Evolutionary conservation across 805 yeast genomes (phyloP).

Genomic region (Ogataea pini): DNA sequence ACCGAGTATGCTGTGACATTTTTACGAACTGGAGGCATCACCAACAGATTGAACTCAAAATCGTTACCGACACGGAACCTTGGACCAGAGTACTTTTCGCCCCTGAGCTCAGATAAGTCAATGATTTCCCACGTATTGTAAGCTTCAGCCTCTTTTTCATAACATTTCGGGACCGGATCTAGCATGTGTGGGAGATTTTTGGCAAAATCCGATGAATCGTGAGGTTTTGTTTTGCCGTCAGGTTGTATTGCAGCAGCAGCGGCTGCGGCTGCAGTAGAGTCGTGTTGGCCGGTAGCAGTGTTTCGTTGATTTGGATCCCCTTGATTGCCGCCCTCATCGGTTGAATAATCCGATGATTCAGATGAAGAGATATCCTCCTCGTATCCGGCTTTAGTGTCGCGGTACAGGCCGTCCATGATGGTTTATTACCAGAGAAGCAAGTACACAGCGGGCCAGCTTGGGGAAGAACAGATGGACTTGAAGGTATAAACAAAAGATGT

Average conservation of each 20-base stretch:
- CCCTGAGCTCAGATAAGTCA: slow-evolving; percentile 34
- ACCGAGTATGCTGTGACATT: slow-evolving; percentile 61
- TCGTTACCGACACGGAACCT: slow-evolving; percentile 55
- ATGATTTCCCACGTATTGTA: slow-evolving; percentile 42
- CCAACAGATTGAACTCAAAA: slow-evolving; percentile 64
- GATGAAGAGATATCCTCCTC: slow-evolving; percentile 27
- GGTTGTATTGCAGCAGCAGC: neutral
- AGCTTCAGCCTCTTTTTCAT: slow-evolving; percentile 33
- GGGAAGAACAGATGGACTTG: neutral
- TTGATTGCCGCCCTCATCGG: slow-evolving; percentile 20
- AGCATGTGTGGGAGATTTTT: slow-evolving; percentile 23
- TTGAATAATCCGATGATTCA: slow-evolving; percentile 26
- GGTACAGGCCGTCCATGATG: slow-evolving; percentile 14
- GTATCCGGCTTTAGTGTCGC: slow-evolving; percentile 12
- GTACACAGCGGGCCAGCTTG: neutral
- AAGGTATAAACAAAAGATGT: neutral
- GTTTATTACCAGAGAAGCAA: neutral
- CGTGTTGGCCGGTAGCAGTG: neutral
- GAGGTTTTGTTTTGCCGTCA: neutral
- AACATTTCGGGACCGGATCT: slow-evolving; percentile 34
- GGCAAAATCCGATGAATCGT: slow-evolving; percentile 26
- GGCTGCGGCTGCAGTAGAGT: neutral
- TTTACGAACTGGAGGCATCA: slow-evolving; percentile 75
- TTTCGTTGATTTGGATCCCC: neutral
- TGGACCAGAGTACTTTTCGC: slow-evolving; percentile 42